A percentile compares a stretch with the other conserved stretches of the same genome.
These are phyloP conservation scores for Ceratocystiopsis minuta DNA, from an alignment of 2,329 filamentous ascomycete species.

Conservation along the genomic window DNA sequence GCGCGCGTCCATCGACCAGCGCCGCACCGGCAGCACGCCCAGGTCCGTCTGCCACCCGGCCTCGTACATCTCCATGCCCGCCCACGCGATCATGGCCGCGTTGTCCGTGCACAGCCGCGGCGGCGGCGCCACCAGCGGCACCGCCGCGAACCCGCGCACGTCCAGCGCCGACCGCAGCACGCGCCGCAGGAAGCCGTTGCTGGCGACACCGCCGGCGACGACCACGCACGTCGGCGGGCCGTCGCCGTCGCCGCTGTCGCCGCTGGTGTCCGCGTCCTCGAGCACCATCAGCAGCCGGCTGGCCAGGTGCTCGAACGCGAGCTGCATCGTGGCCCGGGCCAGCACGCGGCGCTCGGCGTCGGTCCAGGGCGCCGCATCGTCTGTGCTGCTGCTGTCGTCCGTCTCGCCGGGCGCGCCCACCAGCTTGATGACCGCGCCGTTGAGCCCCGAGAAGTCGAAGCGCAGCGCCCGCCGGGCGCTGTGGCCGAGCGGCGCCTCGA, in stretches of 20 bases:
- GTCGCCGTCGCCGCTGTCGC: slow-evolving; percentile 1
- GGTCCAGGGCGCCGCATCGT: too few relatives aligned
- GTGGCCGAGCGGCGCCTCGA: slow-evolving; percentile 44
- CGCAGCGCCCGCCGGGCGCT: slow-evolving; percentile 34
- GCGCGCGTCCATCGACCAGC: slow-evolving; percentile 55
- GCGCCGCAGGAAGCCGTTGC: slow-evolving; percentile 60
- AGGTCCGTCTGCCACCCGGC: slow-evolving; percentile 52
- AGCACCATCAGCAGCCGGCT: slow-evolving; percentile 57
- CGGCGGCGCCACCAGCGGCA: slow-evolving; percentile 59
- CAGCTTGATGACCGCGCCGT: slow-evolving; percentile 27
- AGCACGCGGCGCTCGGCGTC: slow-evolving; percentile 47
- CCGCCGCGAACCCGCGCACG: slow-evolving; percentile 41
- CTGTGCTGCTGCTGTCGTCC: slow-evolving; percentile 23
- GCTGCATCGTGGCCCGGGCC: slow-evolving; percentile 56
- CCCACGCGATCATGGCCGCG: slow-evolving; percentile 94
- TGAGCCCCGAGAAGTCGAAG: slow-evolving; percentile 60
- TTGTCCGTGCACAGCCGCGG: slow-evolving; percentile 75
- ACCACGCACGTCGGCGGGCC: slow-evolving; percentile 33
- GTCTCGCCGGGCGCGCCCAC: slow-evolving; percentile 12
- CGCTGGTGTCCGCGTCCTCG: slow-evolving; percentile 9
- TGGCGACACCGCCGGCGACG: slow-evolving; percentile 77
- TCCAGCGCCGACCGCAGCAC: slow-evolving; percentile 42
- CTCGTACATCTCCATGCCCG: slow-evolving; percentile 80
- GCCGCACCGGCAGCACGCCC: slow-evolving; percentile 39
- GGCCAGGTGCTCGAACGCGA: slow-evolving; percentile 75